These are phyloP conservation scores for Cytospora mali DNA, from an alignment of 2,329 filamentous ascomycete species.

Conservation along the genomic window DNA sequence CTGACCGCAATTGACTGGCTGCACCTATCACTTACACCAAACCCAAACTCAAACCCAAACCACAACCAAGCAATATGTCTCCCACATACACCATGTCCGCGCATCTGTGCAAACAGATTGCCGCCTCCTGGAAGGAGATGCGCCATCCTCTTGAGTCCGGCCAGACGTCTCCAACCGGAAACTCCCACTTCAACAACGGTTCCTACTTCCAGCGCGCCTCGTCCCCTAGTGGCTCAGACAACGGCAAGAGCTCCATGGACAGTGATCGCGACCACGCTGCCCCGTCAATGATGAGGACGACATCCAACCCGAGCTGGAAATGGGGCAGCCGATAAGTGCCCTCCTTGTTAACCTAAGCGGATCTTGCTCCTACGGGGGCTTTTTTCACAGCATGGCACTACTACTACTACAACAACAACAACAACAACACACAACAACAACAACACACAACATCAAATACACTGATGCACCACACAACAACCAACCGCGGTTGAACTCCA, in stretches of 20 bases:
- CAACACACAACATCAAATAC: too few relatives aligned
- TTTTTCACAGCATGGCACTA: not conserved
- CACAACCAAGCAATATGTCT: conserved; percentile 45
- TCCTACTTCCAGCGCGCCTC: conserved; percentile 40
- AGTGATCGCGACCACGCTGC: conserved; percentile 41
- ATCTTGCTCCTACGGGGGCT: not conserved
- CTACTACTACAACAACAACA: not conserved
- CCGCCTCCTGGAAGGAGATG: conserved; percentile 59
- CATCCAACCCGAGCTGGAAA: conserved; percentile 40
- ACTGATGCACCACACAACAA: not conserved
- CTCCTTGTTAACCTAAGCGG: not conserved
- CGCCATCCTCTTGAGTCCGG: conserved; percentile 40
- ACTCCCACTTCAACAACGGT: conserved; percentile 32
- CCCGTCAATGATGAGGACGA: conserved; percentile 36
- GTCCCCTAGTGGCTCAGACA: conserved; percentile 35
- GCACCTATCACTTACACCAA: not conserved
- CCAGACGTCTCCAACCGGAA: conserved; percentile 33
- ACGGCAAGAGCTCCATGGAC: conserved; percentile 51
- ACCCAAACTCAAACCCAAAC: not conserved
- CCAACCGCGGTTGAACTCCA: not conserved
- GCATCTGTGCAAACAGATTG: conserved; percentile 63
- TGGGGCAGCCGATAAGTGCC: conserved; percentile 22
- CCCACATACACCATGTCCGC: conserved; percentile 64
- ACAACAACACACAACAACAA: too few relatives aligned
- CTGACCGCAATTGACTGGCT: not conserved